Conservation (phyloP, 2,329 filamentous ascomycete species). For the Penicillium sp. region DNA sequence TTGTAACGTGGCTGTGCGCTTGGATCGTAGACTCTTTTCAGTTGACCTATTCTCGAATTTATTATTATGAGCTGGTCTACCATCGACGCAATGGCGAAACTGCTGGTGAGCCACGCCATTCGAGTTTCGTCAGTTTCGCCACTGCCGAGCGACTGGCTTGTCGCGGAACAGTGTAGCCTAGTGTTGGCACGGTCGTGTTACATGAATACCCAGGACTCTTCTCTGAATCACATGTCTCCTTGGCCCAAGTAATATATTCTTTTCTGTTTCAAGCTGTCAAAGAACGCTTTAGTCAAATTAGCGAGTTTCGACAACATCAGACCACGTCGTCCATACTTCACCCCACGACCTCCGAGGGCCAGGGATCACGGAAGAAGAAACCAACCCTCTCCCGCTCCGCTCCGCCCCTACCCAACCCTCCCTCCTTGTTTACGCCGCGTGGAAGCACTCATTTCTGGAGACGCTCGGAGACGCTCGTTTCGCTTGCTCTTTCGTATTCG, state of each 20-base stretch:
- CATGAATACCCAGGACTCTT: too few relatives aligned
- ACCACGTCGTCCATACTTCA: conserved; percentile 1
- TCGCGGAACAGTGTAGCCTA: conserved; percentile 26
- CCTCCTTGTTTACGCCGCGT: conserved; percentile 13
- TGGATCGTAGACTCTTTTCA: too few relatives aligned
- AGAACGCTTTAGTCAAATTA: too few relatives aligned
- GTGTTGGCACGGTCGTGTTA: background rate
- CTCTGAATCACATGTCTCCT: too few relatives aligned
- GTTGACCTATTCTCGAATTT: too few relatives aligned
- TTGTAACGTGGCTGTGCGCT: too few relatives aligned
- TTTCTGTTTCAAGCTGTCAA: too few relatives aligned
- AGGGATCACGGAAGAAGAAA: background rate
- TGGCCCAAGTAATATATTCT: too few relatives aligned
- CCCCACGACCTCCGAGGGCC: conserved; percentile 6
- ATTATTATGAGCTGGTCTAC: background rate
- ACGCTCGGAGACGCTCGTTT: conserved; percentile 2
- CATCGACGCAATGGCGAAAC: background rate
- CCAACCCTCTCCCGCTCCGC: conserved; percentile 1
- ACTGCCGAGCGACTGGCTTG: conserved; percentile 5
- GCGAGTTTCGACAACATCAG: too few relatives aligned
- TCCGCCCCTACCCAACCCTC: conserved; percentile 3
- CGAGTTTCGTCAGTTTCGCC: conserved; percentile 4
- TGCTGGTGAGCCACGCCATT: background rate
- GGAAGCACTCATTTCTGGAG: background rate
- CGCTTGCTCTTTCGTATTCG: conserved; percentile 3